phyloP scores from a whole-genome alignment of 2,329 filamentous ascomycete genomes.

The Clarireedia paspali region DNA sequence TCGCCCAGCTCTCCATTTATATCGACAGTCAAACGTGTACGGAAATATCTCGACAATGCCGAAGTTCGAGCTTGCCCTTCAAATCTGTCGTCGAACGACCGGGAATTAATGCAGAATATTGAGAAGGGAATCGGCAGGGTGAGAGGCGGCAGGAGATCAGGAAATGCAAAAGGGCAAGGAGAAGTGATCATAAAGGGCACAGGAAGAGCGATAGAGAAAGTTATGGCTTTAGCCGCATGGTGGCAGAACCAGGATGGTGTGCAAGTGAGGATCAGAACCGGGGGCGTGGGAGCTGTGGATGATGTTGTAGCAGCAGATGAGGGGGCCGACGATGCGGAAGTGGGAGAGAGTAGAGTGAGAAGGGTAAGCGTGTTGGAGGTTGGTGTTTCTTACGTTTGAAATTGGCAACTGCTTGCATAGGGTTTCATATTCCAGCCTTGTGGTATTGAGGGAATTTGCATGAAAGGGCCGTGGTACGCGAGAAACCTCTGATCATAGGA shows the following conservation, averaged over 20 bases:
- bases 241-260: conserved; percentile 23
- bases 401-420: not conserved
- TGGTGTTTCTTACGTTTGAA: conserved; percentile 13
- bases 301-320: conserved; percentile 22
- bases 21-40: conserved; percentile 26
- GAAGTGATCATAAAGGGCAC: conserved; percentile 27
- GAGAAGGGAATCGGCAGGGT: conserved; percentile 13
- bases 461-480: no score
- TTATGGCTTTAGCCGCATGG: conserved; percentile 22
- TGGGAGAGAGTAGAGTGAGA: conserved; percentile 21
- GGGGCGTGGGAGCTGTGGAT: conserved; percentile 29
- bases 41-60: conserved; percentile 21
- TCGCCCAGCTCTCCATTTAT: conserved; percentile 26
- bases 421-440: no score
- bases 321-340: conserved; percentile 13
- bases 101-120: conserved; percentile 13
- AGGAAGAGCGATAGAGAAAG: conserved; percentile 28
- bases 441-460: no score
- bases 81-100: conserved; percentile 7
- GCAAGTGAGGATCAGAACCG: conserved; percentile 24
- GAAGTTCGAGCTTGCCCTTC: conserved; percentile 21
- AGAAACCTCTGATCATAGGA: no score
- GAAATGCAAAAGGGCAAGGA: conserved; percentile 12
- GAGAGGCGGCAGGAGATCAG: conserved; percentile 12
- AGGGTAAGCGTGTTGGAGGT: conserved; percentile 27